Conservation (phyloP, 495 filamentous ascomycete genomes). For the Tuber borchii region DNA sequence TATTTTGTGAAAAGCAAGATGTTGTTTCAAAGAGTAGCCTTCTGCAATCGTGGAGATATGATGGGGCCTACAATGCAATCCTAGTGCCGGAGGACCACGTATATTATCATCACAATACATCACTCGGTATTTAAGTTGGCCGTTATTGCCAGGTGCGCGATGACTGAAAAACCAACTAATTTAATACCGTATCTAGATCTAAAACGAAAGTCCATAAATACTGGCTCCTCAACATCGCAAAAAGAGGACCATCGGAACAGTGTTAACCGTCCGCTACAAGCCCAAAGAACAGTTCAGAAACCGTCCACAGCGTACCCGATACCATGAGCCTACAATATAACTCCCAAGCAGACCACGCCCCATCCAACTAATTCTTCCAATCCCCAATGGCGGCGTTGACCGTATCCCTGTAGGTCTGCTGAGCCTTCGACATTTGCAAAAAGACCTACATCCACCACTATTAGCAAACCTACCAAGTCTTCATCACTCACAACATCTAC, state of each 20-base stretch:
- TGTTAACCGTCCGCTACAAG: background rate
- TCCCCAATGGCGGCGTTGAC: conserved; percentile 58
- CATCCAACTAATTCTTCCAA: conserved; percentile 41
- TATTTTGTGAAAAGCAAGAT: background rate
- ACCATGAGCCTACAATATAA: background rate
- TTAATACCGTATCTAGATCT: background rate
- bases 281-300: background rate
- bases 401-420: conserved; percentile 63
- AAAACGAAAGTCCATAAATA: background rate
- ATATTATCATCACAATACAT: background rate
- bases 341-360: background rate
- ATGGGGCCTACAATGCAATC: background rate
- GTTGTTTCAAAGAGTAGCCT: background rate
- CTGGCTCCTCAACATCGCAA: background rate
- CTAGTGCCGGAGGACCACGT: background rate
- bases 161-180: background rate
- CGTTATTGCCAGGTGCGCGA: background rate
- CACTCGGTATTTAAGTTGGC: background rate
- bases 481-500: conserved; percentile 14
- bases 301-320: background rate
- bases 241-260: background rate
- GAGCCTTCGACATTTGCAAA: conserved; percentile 67
- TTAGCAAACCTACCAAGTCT: conserved; percentile 27
- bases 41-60: background rate
- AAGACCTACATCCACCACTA: conserved; percentile 50